Evolutionary conservation across 192 early-diverging fungal species (phyloP), one percentile per base, ranked within the genome.

Genomic region (Geranomyces variabilis): DNA sequence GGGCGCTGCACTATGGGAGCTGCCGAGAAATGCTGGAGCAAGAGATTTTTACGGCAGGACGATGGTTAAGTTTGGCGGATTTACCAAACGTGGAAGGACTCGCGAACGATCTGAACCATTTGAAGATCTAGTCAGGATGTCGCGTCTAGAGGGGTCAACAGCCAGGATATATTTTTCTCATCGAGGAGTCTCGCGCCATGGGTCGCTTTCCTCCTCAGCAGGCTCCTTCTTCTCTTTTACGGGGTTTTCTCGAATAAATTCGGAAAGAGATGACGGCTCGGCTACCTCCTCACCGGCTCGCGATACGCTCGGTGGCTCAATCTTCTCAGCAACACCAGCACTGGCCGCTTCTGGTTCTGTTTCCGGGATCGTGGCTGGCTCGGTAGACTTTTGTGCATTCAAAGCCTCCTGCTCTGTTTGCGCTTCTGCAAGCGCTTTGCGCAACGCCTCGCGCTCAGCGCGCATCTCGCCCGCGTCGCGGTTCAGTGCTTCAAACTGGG

Each of bases 21-120:
- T 53, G 59, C 64, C 29, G 21, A 17, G 66, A 69, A 17, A 28
- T 74, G 36, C 43, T 77, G 12, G 14, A 60, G 58, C 13, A 21
- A 41, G 69, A 71, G 56, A 65, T 76, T 17, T 10, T 48, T 19
- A 60, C 31, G 7, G 58, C 24, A 34, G 58, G 58, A 60, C 15
- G 31, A 17, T 60, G 58, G 58, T 29, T 60, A 31, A 34, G 58
- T 33, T 33, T 53, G 17, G 6, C 51, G 36, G 36, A 41, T 41
- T 7, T 41, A 3, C 5, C 36, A 41, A 41, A 10, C 36, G 36
- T 41, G 36, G 10, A 41, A 3, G 36, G 10, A 41, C 36, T 41
- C 10, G 36, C 36, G 36, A 41, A 41, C 36, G 36, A 41, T 41
- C 10, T 41, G 36, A 41, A 10, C 36, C 36, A 41, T 3, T 41